Evolutionary conservation across 1,139 yeast genomes (phyloP).

Genomic region (Debaryomyces coudertii): DNA sequence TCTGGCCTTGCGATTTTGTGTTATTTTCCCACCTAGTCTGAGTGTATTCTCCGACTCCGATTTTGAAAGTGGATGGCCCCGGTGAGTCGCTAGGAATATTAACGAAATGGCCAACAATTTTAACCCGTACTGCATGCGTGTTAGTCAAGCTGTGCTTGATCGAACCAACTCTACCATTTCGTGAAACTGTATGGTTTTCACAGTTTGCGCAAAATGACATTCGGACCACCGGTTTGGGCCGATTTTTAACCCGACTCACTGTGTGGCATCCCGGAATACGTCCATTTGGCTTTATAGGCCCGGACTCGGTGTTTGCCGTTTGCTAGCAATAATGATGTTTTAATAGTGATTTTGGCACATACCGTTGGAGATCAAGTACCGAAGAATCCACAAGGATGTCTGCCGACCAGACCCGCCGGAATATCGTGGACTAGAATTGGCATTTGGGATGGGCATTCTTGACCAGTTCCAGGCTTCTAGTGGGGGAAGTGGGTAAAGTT

Average conservation of each 20-base stretch:
- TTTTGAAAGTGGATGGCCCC: neutral
- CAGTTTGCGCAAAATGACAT: neutral
- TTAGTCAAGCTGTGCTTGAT: neutral
- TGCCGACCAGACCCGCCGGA: neutral
- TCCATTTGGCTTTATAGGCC: neutral
- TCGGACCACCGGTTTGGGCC: neutral
- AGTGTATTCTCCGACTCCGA: constrained; percentile 11
- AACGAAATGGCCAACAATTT: constrained; percentile 7
- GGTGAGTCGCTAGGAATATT: constrained; percentile 1
- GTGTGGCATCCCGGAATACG: neutral
- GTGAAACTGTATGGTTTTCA: neutral
- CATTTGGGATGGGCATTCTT: neutral
- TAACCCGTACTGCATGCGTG: constrained; percentile 4
- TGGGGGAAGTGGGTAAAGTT: neutral
- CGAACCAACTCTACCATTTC: neutral
- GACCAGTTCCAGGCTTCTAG: neutral
- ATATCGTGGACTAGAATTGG: too few species aligned
- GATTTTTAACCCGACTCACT: neutral
- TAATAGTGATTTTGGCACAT: neutral
- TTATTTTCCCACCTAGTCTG: neutral
- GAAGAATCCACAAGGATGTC: neutral
- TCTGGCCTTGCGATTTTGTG: constrained; percentile 6
- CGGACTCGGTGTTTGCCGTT: neutral
- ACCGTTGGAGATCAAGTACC: neutral
- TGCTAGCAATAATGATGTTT: neutral